Evolutionary conservation across 1,284 basidiomycete species (phyloP).

Genomic region (Flammula alnicola): DNA sequence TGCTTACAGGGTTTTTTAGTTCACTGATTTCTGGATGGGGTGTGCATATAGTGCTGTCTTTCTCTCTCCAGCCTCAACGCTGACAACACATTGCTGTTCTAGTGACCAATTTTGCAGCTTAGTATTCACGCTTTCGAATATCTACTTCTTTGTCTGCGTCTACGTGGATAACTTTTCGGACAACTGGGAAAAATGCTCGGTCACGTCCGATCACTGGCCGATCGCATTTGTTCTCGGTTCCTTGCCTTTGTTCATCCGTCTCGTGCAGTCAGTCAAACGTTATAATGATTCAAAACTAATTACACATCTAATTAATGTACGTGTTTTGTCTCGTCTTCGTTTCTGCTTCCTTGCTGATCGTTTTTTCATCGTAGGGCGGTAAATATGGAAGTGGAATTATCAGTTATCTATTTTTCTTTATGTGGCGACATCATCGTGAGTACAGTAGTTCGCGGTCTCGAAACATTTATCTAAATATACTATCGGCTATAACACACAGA

Average conservation of each 20-base stretch:
- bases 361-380: constrained; percentile 70
- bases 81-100: constrained; percentile 41
- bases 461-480: constrained; percentile 1
- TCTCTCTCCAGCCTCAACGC: constrained; percentile 6
- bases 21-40: constrained; percentile 86
- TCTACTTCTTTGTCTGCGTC: constrained; percentile 78
- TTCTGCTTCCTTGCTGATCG: not conserved
- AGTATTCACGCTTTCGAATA: constrained; percentile 71
- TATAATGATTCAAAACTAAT: constrained; percentile 75
- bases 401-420: constrained; percentile 67
- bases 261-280: constrained; percentile 88
- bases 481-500: constrained; percentile 14
- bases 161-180: constrained; percentile 62
- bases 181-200: constrained; percentile 50
- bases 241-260: constrained; percentile 73
- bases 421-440: constrained; percentile 75
- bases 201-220: constrained; percentile 57
- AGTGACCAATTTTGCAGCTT: constrained; percentile 88
- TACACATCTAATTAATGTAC: constrained; percentile 87
- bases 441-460: constrained; percentile 3
- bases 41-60: constrained; percentile 33
- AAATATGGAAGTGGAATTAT: constrained; percentile 78
- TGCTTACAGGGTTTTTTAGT: constrained; percentile 42
- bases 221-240: constrained; percentile 57
- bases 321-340: constrained; percentile 38